Percentiles rank a stretch among this genome's conserved stretches.
Evolutionary conservation across 257 asterid species (phyloP).

Genomic region (Penstemon newberryi): DNA sequence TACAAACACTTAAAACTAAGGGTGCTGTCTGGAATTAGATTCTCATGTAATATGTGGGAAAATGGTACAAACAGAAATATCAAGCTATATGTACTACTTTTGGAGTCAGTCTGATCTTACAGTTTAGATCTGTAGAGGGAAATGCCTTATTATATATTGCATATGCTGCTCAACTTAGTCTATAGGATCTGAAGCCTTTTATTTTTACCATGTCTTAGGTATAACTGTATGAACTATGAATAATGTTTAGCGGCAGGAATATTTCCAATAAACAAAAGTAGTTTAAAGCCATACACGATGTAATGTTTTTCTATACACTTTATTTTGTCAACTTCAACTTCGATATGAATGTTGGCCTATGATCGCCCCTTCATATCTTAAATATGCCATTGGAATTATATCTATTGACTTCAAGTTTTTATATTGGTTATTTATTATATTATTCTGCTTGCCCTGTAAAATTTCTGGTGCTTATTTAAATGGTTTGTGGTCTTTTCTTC

Average conservation of each 20-base stretch:
- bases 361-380: neutral
- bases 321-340: slow-evolving; percentile 6
- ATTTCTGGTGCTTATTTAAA: slow-evolving; percentile 4
- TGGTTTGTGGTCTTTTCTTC: neutral
- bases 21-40: neutral
- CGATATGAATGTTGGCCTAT: neutral
- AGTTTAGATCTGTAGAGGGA: slow-evolving; percentile 8
- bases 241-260: slow-evolving; percentile 1
- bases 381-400: neutral
- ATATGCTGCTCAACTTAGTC: slow-evolving; percentile 10
- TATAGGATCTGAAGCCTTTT: neutral
- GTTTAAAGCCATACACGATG: too few species aligned
- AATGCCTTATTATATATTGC: slow-evolving; percentile 9
- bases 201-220: slow-evolving; percentile 1
- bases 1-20: neutral
- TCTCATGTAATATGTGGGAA: neutral
- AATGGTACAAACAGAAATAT: neutral
- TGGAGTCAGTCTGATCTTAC: slow-evolving; percentile 7
- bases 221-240: neutral
- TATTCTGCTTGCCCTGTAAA: too few species aligned
- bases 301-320: too few species aligned
- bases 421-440: too few species aligned
- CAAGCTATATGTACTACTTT: slow-evolving; percentile 14
- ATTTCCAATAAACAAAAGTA: neutral
- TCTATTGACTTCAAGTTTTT: too few species aligned